A percentile compares a stretch with the other conserved stretches of the same genome.
These are phyloP conservation scores for Avena insularis DNA, from an alignment of 176 grass and related monocot species.

Conservation along the genomic window DNA sequence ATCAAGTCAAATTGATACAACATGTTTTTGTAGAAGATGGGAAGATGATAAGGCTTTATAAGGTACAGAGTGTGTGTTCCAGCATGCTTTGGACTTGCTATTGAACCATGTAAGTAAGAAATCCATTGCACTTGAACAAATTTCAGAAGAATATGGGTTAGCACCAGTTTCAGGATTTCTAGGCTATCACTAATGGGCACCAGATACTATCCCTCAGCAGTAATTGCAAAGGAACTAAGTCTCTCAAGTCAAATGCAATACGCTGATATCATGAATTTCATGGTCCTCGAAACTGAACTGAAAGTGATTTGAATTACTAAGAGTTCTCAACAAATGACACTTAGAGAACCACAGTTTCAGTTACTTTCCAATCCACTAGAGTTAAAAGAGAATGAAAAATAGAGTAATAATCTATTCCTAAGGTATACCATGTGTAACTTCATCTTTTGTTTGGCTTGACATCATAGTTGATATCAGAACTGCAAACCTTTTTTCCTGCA, in stretches of 20 bases:
- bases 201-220: neutral
- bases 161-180: neutral
- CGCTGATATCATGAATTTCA: neutral
- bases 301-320: neutral
- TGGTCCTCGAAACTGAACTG: neutral
- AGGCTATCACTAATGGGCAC: neutral
- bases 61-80: neutral
- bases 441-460: constrained; percentile 97
- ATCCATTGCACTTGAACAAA: neutral
- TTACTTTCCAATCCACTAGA: constrained; percentile 17
- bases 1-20: neutral
- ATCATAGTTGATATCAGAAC: constrained; percentile 88
- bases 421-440: constrained; percentile 87
- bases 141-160: constrained; percentile 22
- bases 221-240: neutral
- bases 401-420: constrained; percentile 16
- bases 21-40: neutral
- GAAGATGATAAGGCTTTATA: constrained; percentile 1
- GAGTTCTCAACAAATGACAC: neutral
- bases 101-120: constrained; percentile 17
- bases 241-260: neutral
- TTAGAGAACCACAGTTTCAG: constrained; percentile 9
- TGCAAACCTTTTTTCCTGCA: constrained; percentile 89
- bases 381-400: constrained; percentile 22
- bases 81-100: constrained; percentile 6